Conservation (phyloP, 257 asterid species). For the Plantago major region DNA sequence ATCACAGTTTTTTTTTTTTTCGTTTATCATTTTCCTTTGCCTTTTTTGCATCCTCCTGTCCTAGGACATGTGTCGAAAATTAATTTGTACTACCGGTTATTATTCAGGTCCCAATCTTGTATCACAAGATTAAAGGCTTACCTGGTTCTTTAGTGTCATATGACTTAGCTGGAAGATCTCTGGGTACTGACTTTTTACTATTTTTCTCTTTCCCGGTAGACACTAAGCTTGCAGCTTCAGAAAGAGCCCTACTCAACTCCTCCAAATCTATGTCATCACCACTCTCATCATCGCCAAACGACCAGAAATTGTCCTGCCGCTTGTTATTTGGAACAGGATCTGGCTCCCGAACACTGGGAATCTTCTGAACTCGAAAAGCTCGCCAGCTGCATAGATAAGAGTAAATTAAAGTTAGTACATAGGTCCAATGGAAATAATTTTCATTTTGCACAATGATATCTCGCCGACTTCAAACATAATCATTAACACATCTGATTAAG, state of each 20-base stretch:
- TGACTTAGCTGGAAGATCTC: conserved; percentile 27
- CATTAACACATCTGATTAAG: conserved; percentile 9
- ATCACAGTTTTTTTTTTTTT: too few relatives aligned
- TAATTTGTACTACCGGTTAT: too few relatives aligned
- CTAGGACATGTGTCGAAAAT: too few relatives aligned
- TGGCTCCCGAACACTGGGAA: conserved; percentile 24
- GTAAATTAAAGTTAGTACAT: neutral
- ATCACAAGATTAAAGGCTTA: conserved; percentile 5
- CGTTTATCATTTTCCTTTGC: too few relatives aligned
- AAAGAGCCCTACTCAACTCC: conserved; percentile 68
- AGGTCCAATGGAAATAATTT: neutral
- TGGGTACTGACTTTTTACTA: conserved; percentile 27
- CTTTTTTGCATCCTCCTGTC: too few relatives aligned
- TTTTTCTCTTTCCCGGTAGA: conserved; percentile 39
- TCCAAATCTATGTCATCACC: conserved; percentile 60
- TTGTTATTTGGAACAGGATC: conserved; percentile 34
- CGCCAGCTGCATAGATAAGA: conserved; percentile 49
- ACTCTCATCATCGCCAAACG: conserved; percentile 37
- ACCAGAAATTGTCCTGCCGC: conserved; percentile 44
- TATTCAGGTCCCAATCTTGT: too few relatives aligned
- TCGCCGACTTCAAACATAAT: conserved; percentile 47
- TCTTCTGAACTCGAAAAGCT: conserved; percentile 80
- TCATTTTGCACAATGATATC: conserved; percentile 5
- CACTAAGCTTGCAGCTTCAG: conserved; percentile 53
- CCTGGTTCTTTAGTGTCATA: conserved; percentile 55